These are phyloP conservation scores for Capronia epimyces DNA, from an alignment of 2,329 filamentous ascomycete species.

Conservation along the genomic window DNA sequence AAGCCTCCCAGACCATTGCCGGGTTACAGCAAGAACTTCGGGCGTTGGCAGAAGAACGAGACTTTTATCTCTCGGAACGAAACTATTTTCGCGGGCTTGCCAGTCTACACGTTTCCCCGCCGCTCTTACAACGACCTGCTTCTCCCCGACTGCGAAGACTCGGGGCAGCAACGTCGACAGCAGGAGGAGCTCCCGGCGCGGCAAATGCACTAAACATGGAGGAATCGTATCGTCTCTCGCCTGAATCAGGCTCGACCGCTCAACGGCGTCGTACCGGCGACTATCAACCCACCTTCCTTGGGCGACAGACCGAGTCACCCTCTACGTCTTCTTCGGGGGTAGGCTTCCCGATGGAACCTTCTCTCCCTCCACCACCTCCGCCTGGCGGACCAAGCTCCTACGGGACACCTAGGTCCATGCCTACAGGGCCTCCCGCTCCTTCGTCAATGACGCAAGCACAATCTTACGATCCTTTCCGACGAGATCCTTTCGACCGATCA, in stretches of 20 bases:
- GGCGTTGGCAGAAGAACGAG: constrained; percentile 62
- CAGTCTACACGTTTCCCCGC: constrained; percentile 37
- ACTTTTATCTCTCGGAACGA: constrained; percentile 68
- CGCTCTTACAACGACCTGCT: constrained; percentile 28
- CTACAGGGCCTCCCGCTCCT: constrained; percentile 15
- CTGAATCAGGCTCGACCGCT: constrained; percentile 19
- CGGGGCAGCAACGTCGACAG: constrained; percentile 1
- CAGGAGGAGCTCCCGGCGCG: neutral
- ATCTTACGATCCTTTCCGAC: constrained; percentile 25
- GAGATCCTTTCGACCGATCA: constrained; percentile 21
- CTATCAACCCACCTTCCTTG: constrained; percentile 23
- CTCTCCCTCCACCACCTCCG: constrained; percentile 18
- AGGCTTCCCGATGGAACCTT: constrained; percentile 12
- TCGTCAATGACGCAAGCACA: constrained; percentile 19
- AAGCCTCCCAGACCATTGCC: constrained; percentile 63
- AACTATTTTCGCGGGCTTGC: constrained; percentile 66
- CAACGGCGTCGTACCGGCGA: constrained; percentile 27
- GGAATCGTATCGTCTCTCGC: constrained; percentile 20
- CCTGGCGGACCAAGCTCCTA: constrained; percentile 15
- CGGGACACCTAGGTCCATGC: constrained; percentile 15
- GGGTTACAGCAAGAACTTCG: constrained; percentile 63
- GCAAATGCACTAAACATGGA: constrained; percentile 15
- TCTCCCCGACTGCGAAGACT: constrained; percentile 21
- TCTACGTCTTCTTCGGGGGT: constrained; percentile 10
- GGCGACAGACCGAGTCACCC: constrained; percentile 14